phyloP scores from a whole-genome alignment of 2,329 filamentous ascomycete species.

The Hymenoscyphus albidus region DNA sequence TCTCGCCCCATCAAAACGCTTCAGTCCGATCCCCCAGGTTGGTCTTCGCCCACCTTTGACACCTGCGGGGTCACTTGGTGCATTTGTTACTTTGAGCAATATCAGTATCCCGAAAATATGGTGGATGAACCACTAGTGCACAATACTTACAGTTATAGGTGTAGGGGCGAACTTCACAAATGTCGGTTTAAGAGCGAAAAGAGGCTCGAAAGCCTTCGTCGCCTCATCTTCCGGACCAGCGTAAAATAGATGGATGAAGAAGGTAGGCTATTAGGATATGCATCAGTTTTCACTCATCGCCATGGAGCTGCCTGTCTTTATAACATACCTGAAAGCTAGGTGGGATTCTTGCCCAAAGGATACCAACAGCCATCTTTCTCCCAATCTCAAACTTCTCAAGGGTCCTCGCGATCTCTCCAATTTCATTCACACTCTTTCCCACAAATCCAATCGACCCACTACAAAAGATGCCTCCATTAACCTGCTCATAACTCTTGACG shows the following conservation, averaged over 20 bases:
- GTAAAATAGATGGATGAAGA: conserved; percentile 4
- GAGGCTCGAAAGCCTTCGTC: neutral
- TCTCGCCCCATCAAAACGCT: neutral
- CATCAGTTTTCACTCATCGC: neutral
- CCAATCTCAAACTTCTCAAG: conserved; percentile 7
- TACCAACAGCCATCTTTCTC: conserved; percentile 5
- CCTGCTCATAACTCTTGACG: neutral
- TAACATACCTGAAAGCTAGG: neutral
- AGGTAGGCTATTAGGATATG: neutral
- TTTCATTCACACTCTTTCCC: neutral
- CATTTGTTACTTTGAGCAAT: conserved; percentile 1
- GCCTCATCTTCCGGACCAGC: conserved; percentile 3
- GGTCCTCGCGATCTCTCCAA: neutral
- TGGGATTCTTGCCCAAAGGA: conserved; percentile 10
- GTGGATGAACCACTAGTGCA: neutral
- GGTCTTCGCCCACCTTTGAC: conserved; percentile 9
- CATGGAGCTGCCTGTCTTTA: neutral
- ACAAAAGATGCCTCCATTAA: conserved; percentile 10
- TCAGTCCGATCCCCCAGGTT: neutral
- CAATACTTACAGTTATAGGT: conserved; percentile 3
- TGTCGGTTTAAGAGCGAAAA: conserved; percentile 6
- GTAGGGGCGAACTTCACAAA: neutral
- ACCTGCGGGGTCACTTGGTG: conserved; percentile 4
- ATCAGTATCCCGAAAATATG: neutral
- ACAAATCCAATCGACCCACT: conserved; percentile 8